These are phyloP conservation scores for Arachnomyces sp. DNA, from an alignment of 2,329 filamentous ascomycete genomes.

Conservation along the genomic window DNA sequence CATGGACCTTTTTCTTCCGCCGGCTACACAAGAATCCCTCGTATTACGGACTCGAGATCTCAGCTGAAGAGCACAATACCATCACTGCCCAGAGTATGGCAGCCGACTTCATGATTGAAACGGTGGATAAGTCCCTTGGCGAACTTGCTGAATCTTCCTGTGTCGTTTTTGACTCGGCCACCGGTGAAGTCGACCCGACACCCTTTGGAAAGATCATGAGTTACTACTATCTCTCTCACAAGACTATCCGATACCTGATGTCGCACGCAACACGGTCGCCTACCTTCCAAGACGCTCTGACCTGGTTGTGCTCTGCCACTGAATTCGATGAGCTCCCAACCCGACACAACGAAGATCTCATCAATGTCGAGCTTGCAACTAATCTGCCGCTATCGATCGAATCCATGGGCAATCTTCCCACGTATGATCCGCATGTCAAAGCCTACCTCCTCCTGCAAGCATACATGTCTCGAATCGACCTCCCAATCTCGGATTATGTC, in stretches of 20 bases:
- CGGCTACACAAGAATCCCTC: conserved; percentile 96
- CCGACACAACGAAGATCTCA: conserved; percentile 94
- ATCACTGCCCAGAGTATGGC: conserved; percentile 76
- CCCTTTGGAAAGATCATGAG: conserved; percentile 97
- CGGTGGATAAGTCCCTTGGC: conserved; percentile 78
- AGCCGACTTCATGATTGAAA: conserved; percentile 88
- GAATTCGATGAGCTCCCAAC: conserved; percentile 98
- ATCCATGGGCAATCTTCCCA: conserved; percentile 59
- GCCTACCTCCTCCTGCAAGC: conserved; percentile 89
- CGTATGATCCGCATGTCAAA: conserved; percentile 99
- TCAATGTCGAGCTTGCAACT: conserved; percentile 82
- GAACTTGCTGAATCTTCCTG: conserved; percentile 81
- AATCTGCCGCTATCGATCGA: conserved; percentile 66
- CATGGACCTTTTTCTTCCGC: conserved; percentile 99
- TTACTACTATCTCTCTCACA: conserved; percentile 96
- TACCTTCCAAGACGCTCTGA: conserved; percentile 71
- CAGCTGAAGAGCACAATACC: conserved; percentile 83
- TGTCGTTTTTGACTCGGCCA: conserved; percentile 65
- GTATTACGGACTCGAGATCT: conserved; percentile 93
- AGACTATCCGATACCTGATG: conserved; percentile 80
- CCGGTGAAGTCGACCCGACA: conserved; percentile 83
- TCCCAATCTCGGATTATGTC: conserved; percentile 95
- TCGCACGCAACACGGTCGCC: conserved; percentile 67
- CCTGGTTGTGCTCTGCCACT: conserved; percentile 87
- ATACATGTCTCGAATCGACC: conserved; percentile 84